Percentiles rank a stretch among this genome's conserved stretches.
Conservation (phyloP, 2,329 filamentous ascomycete genomes). For the Cyclaneusma minus region DNA sequence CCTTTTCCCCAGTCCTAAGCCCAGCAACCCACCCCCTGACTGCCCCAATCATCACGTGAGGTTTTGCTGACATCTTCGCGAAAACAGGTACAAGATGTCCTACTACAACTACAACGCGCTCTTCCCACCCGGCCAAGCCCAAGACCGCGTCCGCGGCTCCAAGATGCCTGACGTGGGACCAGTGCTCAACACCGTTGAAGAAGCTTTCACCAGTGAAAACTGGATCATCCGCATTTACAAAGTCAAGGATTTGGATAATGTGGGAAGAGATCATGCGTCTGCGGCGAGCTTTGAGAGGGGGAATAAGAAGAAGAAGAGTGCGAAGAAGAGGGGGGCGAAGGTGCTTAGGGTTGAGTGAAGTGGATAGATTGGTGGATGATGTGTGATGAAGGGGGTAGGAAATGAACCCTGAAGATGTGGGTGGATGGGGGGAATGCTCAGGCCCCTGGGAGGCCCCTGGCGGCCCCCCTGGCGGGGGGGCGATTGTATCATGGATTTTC, state of each 20-base stretch:
- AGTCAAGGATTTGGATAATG: slow-evolving; percentile 96
- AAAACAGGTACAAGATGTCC: slow-evolving; percentile 99
- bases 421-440: too few species aligned
- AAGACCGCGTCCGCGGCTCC: slow-evolving; percentile 74
- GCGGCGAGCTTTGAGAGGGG: slow-evolving; percentile 59
- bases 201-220: slow-evolving; percentile 98
- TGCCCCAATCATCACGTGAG: not conserved
- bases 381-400: too few species aligned
- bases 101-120: slow-evolving; percentile 94
- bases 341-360: slow-evolving; percentile 56
- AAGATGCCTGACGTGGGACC: slow-evolving; percentile 74
- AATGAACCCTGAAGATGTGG: too few species aligned
- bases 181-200: slow-evolving; percentile 75
- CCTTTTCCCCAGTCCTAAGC: not conserved
- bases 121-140: slow-evolving; percentile 81
- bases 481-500: too few species aligned
- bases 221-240: slow-evolving; percentile 99
- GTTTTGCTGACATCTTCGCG: too few species aligned
- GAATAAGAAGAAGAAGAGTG: slow-evolving; percentile 67
- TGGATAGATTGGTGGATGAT: too few species aligned
- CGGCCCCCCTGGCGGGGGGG: too few species aligned
- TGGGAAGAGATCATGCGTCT: slow-evolving; percentile 72
- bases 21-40: not conserved
- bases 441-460: too few species aligned
- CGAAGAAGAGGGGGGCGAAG: slow-evolving; percentile 57